A percentile compares a stretch with the other conserved stretches of the same genome.
Conservation (phyloP, 306 rosid genomes). For the Dalbergia cochinchinensis region DNA sequence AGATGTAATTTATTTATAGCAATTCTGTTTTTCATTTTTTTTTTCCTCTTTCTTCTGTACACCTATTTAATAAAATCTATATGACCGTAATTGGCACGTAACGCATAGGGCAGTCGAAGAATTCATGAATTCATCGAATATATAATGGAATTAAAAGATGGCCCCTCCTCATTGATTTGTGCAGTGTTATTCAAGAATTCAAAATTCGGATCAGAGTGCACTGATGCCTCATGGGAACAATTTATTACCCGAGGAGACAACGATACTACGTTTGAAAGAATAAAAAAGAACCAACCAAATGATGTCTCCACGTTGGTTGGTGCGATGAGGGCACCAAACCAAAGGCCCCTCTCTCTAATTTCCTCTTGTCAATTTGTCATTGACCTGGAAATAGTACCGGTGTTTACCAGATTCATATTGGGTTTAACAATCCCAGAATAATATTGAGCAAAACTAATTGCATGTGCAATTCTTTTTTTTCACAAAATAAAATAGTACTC, state of each 20-base stretch:
- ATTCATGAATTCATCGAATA: not conserved
- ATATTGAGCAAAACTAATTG: not conserved
- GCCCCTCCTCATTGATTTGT: conserved; percentile 2
- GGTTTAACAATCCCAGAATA: not conserved
- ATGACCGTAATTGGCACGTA: not conserved
- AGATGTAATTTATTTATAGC: not conserved
- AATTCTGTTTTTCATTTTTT: not conserved
- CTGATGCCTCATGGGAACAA: conserved; percentile 30
- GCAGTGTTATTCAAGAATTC: conserved; percentile 1
- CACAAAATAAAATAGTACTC: not conserved
- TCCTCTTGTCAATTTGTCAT: not conserved
- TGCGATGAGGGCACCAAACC: conserved; percentile 16
- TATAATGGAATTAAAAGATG: conserved; percentile 22
- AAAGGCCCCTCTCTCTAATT: not conserved
- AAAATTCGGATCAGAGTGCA: conserved; percentile 6
- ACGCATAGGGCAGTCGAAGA: not conserved
- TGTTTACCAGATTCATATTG: not conserved
- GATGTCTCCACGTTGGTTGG: conserved; percentile 2
- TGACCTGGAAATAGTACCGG: conserved; percentile 4
- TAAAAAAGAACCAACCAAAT: conserved; percentile 35
- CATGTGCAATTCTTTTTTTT: not conserved
- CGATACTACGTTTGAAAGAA: conserved; percentile 9
- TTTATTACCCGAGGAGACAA: conserved; percentile 32
- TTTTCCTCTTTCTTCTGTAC: not conserved
- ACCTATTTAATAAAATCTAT: too few species aligned